phyloP scores from a whole-genome alignment of 441 rosid species.

The Adansonia rubrostipa region DNA sequence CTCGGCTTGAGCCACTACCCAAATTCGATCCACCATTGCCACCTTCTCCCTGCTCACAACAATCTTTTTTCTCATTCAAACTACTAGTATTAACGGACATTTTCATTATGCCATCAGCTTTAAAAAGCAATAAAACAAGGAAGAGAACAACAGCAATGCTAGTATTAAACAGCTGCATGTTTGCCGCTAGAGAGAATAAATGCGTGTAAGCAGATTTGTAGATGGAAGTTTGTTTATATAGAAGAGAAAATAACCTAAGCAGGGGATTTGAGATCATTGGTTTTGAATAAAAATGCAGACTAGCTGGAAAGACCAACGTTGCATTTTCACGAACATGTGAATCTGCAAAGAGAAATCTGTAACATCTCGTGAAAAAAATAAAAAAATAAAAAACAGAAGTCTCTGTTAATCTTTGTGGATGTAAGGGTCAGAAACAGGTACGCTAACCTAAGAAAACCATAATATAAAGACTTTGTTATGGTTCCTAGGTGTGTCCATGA shows the following conservation, averaged over 20 bases:
- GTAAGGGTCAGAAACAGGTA: neutral
- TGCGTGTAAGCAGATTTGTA: neutral
- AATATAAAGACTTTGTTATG: constrained; percentile 4
- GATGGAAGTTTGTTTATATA: neutral
- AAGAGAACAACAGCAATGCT: neutral
- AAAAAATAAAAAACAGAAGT: neutral
- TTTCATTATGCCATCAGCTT: neutral
- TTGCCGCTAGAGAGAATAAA: neutral
- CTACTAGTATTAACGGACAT: neutral
- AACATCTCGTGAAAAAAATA: neutral
- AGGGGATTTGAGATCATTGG: neutral
- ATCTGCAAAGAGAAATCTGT: neutral
- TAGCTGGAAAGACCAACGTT: neutral
- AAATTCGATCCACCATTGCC: neutral
- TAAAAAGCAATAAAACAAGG: neutral
- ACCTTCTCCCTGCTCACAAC: neutral
- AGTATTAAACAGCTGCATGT: neutral
- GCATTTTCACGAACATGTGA: constrained; percentile 2
- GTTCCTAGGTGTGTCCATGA: neutral
- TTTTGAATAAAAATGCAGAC: neutral
- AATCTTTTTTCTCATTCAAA: constrained; percentile 6
- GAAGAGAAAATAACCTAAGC: neutral
- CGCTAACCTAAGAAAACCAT: neutral
- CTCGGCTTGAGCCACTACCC: neutral
- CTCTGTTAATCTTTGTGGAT: neutral